These are phyloP conservation scores for Nitzschia sp. DNA, from an alignment of 108 stramenopile species.

Conservation along the genomic window DNA sequence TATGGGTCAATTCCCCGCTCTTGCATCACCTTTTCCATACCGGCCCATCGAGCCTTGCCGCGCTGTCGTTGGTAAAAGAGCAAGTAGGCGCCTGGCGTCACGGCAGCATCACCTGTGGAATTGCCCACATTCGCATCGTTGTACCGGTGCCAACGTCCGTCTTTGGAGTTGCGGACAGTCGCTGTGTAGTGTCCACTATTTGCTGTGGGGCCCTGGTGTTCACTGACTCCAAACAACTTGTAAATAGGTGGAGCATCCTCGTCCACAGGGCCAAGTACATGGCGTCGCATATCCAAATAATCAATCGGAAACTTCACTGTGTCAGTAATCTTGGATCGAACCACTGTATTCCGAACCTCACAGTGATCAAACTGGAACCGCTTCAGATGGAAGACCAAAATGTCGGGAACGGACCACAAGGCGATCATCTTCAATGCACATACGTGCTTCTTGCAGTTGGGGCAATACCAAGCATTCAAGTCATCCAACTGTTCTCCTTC, in stretches of 20 bases:
- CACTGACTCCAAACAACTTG: conserved; percentile 78
- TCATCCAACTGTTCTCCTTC: conserved; percentile 84
- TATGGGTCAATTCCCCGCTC: conserved; percentile 41
- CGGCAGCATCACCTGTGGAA: conserved; percentile 68
- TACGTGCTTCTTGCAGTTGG: conserved; percentile 74
- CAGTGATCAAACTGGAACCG: conserved; percentile 77
- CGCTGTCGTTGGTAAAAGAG: conserved; percentile 75
- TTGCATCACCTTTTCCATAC: conserved; percentile 72
- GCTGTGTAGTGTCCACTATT: conserved; percentile 87
- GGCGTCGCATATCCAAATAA: conserved; percentile 56
- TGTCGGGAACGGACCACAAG: conserved; percentile 79
- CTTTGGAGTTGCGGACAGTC: conserved; percentile 76
- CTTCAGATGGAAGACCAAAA: conserved; percentile 78
- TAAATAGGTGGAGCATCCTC: conserved; percentile 76
- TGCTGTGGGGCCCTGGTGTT: conserved; percentile 75
- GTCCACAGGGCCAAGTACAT: conserved; percentile 71
- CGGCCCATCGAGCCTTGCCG: conserved; percentile 67
- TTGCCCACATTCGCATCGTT: conserved; percentile 78
- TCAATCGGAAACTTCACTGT: conserved; percentile 75
- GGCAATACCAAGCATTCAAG: conserved; percentile 83
- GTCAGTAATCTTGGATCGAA: conserved; percentile 76
- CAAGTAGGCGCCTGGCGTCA: conserved; percentile 80
- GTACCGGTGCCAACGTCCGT: conserved; percentile 78
- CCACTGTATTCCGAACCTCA: conserved; percentile 47
- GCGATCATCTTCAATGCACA: conserved; percentile 82